Conservation (phyloP, 1,284 basidiomycete genomes). For the Pseudozyma pruni region DNA sequence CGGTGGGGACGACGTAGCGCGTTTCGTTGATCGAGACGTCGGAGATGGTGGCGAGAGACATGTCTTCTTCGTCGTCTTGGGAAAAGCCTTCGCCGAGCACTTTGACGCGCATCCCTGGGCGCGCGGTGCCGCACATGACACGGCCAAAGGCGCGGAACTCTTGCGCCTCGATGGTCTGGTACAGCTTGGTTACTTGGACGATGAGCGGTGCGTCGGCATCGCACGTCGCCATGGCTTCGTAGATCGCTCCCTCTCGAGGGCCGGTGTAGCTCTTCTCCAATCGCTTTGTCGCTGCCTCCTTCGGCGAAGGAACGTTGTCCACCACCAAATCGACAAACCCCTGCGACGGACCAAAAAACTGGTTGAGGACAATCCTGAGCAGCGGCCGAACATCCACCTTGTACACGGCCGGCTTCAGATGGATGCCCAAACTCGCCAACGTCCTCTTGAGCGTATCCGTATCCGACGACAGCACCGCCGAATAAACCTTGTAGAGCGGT, state of each 20-base stretch:
- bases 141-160: slow-evolving; percentile 96
- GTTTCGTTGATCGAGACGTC: slow-evolving; percentile 90
- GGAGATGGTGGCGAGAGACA: slow-evolving; percentile 86
- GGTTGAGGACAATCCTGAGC: slow-evolving; percentile 89
- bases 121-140: slow-evolving; percentile 88
- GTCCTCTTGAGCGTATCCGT: slow-evolving; percentile 84
- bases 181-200: slow-evolving; percentile 91
- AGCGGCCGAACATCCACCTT: slow-evolving; percentile 98
- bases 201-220: slow-evolving; percentile 87
- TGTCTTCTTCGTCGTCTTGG: slow-evolving; percentile 97
- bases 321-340: slow-evolving; percentile 93
- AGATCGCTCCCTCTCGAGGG: slow-evolving; percentile 64
- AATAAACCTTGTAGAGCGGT: slow-evolving; percentile 97
- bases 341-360: slow-evolving; percentile 88
- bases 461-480: slow-evolving; percentile 89
- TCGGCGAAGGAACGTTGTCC: slow-evolving; percentile 86
- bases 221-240: slow-evolving; percentile 81
- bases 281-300: slow-evolving; percentile 78
- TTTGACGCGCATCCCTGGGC: slow-evolving; percentile 84
- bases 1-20: slow-evolving; percentile 88
- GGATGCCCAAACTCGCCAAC: slow-evolving; percentile 82
- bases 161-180: slow-evolving; percentile 93
- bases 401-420: slow-evolving; percentile 90
- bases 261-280: slow-evolving; percentile 69
- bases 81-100: slow-evolving; percentile 98